A percentile compares a stretch with the other conserved stretches of the same genome.
Evolutionary conservation across 257 asterid species (phyloP).

Genomic region (Capsicum chinense): DNA sequence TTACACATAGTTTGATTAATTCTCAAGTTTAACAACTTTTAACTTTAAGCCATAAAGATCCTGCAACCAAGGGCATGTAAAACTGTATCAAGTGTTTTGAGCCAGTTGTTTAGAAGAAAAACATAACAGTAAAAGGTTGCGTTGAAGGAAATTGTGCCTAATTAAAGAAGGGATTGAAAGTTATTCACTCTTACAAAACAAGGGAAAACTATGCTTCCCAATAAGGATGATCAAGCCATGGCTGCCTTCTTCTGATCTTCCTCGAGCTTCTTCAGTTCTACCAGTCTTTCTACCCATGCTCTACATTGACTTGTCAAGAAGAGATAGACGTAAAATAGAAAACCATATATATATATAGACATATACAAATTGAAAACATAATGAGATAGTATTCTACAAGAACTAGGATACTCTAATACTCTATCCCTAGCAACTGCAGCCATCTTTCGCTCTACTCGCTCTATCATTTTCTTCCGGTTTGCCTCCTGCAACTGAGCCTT

Average conservation of each 20-base stretch:
- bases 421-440: slow-evolving; percentile 96
- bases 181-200: background rate
- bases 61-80: too few species aligned
- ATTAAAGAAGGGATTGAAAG: background rate
- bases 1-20: too few species aligned
- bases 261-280: slow-evolving; percentile 77
- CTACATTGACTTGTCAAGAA: too few species aligned
- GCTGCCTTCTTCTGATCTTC: slow-evolving; percentile 67
- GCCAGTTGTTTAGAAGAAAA: background rate
- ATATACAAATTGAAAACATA: too few species aligned
- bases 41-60: too few species aligned
- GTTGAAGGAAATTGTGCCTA: background rate
- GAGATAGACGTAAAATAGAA: too few species aligned
- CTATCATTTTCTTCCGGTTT: slow-evolving; percentile 58
- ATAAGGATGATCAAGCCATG: slow-evolving; percentile 35
- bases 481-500: slow-evolving; percentile 81
- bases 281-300: slow-evolving; percentile 76
- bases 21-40: too few species aligned
- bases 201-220: background rate
- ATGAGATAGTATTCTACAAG: too few species aligned
- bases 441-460: slow-evolving; percentile 90
- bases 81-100: too few species aligned
- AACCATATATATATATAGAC: too few species aligned
- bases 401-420: slow-evolving; percentile 24
- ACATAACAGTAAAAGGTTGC: background rate